A percentile compares a stretch with the other conserved stretches of the same genome.
phyloP scores from a whole-genome alignment of 345 rosid genomes.

The Populus davidiana region DNA sequence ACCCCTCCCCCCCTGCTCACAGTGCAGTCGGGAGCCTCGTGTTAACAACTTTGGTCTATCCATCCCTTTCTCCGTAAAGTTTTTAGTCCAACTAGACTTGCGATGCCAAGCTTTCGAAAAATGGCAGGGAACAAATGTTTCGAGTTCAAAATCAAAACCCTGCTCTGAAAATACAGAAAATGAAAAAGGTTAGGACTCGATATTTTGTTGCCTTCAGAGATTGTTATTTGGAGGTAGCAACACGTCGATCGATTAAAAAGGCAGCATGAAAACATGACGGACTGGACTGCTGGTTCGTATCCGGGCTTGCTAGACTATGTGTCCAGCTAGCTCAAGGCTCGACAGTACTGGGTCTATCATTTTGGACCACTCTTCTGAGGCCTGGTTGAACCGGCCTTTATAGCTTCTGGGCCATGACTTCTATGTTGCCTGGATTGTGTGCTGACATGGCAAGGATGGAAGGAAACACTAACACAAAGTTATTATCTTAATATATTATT shows the following conservation, averaged over 20 bases:
- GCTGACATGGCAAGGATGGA: too few species aligned
- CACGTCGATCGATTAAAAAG: background rate
- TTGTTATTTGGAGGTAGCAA: background rate
- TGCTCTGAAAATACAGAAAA: background rate
- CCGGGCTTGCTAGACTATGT: background rate
- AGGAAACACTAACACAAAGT: too few species aligned
- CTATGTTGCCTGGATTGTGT: too few species aligned
- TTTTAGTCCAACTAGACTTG: background rate
- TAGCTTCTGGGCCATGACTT: too few species aligned
- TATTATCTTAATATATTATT: too few species aligned
- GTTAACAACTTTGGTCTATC: background rate
- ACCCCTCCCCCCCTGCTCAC: background rate
- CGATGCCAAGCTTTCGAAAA: background rate
- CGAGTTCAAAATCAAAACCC: background rate
- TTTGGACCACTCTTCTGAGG: too few species aligned
- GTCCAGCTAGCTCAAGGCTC: too few species aligned
- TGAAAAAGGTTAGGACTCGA: background rate
- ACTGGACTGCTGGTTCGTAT: background rate
- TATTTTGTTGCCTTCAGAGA: background rate
- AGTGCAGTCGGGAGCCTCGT: background rate
- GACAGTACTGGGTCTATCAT: too few species aligned
- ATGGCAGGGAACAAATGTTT: background rate
- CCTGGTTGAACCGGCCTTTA: too few species aligned
- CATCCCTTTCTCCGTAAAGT: too few species aligned
- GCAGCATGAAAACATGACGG: background rate